These are phyloP conservation scores for Copromyces sp. DNA, from an alignment of 495 filamentous ascomycete species.

Conservation along the genomic window DNA sequence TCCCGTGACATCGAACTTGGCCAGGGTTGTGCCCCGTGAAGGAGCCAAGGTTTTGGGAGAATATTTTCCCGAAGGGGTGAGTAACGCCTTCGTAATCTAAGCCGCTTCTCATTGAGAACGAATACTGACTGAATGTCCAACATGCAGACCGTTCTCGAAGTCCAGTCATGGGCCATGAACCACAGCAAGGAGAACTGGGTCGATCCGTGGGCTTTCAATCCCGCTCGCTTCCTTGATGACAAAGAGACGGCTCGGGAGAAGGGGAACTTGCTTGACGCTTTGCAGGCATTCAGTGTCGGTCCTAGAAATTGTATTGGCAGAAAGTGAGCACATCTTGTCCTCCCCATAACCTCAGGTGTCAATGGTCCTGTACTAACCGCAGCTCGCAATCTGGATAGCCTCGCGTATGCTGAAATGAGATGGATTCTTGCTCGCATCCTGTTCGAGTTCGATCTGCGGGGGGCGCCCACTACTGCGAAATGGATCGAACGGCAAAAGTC, in stretches of 20 bases:
- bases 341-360: not conserved
- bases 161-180: constrained; percentile 28
- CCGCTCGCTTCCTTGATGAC: constrained; percentile 28
- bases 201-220: constrained; percentile 27
- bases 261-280: constrained; percentile 21
- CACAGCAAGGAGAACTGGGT: constrained; percentile 27
- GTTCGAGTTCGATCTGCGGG: constrained; percentile 29
- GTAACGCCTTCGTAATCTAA: not conserved
- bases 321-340: constrained; percentile 18
- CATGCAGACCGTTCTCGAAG: constrained; percentile 25
- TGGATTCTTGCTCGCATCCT: constrained; percentile 31
- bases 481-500: constrained; percentile 23
- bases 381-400: constrained; percentile 8
- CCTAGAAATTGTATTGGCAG: constrained; percentile 32
- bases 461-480: constrained; percentile 11
- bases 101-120: not conserved
- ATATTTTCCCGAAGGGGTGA: constrained; percentile 28
- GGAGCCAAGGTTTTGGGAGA: constrained; percentile 37
- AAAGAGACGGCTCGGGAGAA: constrained; percentile 15
- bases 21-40: constrained; percentile 30
- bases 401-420: constrained; percentile 33
- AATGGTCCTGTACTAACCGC: not conserved
- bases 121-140: constrained; percentile 18
- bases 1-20: constrained; percentile 32
- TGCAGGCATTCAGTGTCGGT: constrained; percentile 29